Evolutionary conservation across 1,284 basidiomycete species (phyloP).

Genomic region (Exsudoporus floridanus): DNA sequence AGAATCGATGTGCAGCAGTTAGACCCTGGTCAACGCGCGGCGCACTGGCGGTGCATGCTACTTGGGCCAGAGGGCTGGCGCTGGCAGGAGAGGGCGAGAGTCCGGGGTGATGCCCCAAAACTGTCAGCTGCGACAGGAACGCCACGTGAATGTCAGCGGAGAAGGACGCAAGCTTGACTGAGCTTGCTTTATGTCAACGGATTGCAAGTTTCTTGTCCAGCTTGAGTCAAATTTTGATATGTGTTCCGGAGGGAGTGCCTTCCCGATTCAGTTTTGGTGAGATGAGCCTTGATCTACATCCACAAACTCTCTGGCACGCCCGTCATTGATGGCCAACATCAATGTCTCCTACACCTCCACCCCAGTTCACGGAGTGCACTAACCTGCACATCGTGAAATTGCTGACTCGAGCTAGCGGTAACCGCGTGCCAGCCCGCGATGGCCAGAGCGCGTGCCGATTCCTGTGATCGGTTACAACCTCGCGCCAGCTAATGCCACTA

Average conservation of each 20-base stretch:
- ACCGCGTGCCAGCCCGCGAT: constrained; percentile 8
- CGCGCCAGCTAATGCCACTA: constrained; percentile 28
- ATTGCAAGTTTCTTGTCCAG: constrained; percentile 13
- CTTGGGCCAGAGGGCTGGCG: not conserved
- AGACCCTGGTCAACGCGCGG: constrained; percentile 23
- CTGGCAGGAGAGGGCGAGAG: constrained; percentile 1
- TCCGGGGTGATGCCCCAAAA: constrained; percentile 29
- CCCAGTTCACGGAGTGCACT: constrained; percentile 1
- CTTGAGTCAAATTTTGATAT: constrained; percentile 4
- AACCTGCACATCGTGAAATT: constrained; percentile 23
- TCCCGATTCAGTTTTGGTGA: constrained; percentile 9
- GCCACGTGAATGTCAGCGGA: constrained; percentile 22
- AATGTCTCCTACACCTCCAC: constrained; percentile 5
- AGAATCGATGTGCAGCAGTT: constrained; percentile 8
- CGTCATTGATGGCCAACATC: constrained; percentile 17
- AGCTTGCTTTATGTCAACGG: constrained; percentile 33
- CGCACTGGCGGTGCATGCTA: constrained; percentile 11
- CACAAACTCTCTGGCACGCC: constrained; percentile 14
- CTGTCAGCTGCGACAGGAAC: constrained; percentile 32
- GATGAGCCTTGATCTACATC: constrained; percentile 24
- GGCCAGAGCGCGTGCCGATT: constrained; percentile 12
- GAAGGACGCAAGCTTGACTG: not conserved
- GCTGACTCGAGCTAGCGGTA: not conserved
- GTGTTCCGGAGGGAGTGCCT: not conserved
- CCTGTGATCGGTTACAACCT: constrained; percentile 29